Conservation (phyloP, 2,329 filamentous ascomycete genomes). For the Penicillium sp. region DNA sequence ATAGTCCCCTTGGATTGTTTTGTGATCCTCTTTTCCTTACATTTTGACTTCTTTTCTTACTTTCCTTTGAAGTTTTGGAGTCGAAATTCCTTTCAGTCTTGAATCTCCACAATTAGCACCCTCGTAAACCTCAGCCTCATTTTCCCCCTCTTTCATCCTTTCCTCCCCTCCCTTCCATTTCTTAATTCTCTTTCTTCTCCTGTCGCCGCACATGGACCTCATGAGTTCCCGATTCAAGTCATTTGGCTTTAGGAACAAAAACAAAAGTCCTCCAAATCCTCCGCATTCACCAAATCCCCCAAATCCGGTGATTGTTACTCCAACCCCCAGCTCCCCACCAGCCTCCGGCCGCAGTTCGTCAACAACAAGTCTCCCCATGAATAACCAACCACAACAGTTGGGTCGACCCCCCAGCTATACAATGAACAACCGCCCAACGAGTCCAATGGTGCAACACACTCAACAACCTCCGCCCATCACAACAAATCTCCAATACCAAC, state of each 20-base stretch:
- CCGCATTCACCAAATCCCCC: constrained; percentile 30
- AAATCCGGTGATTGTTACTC: constrained; percentile 33
- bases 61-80: background rate
- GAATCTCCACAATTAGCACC: constrained; percentile 10
- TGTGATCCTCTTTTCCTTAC: background rate
- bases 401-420: constrained; percentile 63
- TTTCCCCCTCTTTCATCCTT: constrained; percentile 16
- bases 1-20: background rate
- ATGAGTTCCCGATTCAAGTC: constrained; percentile 53
- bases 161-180: constrained; percentile 10
- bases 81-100: constrained; percentile 15
- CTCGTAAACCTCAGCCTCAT: constrained; percentile 14
- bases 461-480: constrained; percentile 54
- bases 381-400: constrained; percentile 45
- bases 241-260: constrained; percentile 45
- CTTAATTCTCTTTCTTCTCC: constrained; percentile 11
- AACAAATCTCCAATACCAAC: constrained; percentile 51
- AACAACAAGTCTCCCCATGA: constrained; percentile 54
- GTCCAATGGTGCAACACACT: constrained; percentile 49
- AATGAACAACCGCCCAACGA: constrained; percentile 53
- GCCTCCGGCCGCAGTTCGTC: constrained; percentile 45
- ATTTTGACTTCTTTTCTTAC: background rate
- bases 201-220: constrained; percentile 42
- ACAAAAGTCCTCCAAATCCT: constrained; percentile 29
- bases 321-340: constrained; percentile 37